Base-by-base conservation (phyloP, 352 stramenopile species). In the Pythium coloratum region DNA sequence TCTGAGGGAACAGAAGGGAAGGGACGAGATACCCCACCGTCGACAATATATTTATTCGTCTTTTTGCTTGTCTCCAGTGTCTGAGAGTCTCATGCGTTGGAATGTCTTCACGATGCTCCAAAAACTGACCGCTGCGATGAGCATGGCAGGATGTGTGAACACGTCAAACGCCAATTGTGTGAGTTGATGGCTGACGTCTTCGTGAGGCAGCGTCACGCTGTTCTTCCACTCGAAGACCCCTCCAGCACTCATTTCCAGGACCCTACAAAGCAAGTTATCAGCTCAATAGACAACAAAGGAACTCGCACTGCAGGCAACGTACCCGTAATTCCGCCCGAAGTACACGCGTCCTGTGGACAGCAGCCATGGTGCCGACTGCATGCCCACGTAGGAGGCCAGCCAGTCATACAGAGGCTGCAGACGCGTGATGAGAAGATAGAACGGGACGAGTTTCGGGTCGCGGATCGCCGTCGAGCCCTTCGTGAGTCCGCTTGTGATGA, bases 311-410 rank as follows among this genome's bases (percentile, higher is more conserved):
- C 10, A 3, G 1, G 18, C 3, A 38, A 63, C 73, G 46, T 62
- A 91, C 80, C 78, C 81, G 56, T 88, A 92, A 66, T 92, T 92
- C 6, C 80, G 72, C 6, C 84, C 84, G 6, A 90, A 71, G 59
- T 78, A 90, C 4, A 87, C 72, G 4, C 71, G 59, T 9, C 78
- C 72, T 10, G 69, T 78, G 6, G 72, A 58, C 36, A 86, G 67
- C 38, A 60, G 49, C 82, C 75, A 91, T 13, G 71, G 67, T 8
- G 66, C 32, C 7, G 55, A 14, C 42, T 49, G 13, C 18, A 50
- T 46, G 14, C 51, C 38, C 1, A 34, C 26, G 59, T 30, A 49
- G 2, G 8, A 62, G 6, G 44, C 14, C 1, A 30, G 26, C 64
- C 20, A 59, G 36, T 63, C 16, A 24, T 14, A 50, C 8, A 61